A percentile compares a stretch with the other conserved stretches of the same genome.
Conservation (phyloP, 2,329 filamentous ascomycete species). For the Stagonosporopsis tanaceti region DNA sequence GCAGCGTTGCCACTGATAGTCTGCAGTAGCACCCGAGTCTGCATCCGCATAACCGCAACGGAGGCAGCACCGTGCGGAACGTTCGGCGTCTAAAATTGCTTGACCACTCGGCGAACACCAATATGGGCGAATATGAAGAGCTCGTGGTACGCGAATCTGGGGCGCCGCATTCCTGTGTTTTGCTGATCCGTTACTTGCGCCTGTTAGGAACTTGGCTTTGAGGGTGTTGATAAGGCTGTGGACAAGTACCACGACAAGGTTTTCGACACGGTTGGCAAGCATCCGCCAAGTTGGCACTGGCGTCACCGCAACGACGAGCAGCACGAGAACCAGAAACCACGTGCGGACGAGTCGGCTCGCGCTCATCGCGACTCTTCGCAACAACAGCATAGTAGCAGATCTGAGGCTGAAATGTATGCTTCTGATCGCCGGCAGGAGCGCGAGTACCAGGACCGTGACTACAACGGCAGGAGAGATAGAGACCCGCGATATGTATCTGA, state of each 20-base stretch:
- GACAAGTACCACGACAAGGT: slow-evolving; percentile 43
- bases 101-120: slow-evolving; percentile 8
- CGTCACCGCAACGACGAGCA: slow-evolving; percentile 19
- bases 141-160: slow-evolving; percentile 33
- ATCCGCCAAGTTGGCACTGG: slow-evolving; percentile 16
- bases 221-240: slow-evolving; percentile 41
- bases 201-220: slow-evolving; percentile 46
- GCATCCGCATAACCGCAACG: slow-evolving; percentile 19
- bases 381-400: slow-evolving; percentile 2
- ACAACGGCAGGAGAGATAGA: slow-evolving; percentile 20
- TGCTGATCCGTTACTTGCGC: slow-evolving; percentile 21
- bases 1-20: slow-evolving; percentile 1
- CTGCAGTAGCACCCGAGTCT: slow-evolving; percentile 8
- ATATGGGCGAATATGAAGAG: slow-evolving; percentile 39
- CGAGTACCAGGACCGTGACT: slow-evolving; percentile 18
- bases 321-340: slow-evolving; percentile 6
- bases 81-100: slow-evolving; percentile 20
- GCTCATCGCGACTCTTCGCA: background rate
- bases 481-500: slow-evolving; percentile 27
- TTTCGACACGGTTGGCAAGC: slow-evolving; percentile 30
- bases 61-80: slow-evolving; percentile 23
- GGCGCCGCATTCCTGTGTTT: slow-evolving; percentile 8
- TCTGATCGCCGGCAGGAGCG: slow-evolving; percentile 23
- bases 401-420: slow-evolving; percentile 30
- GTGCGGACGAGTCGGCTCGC: slow-evolving; percentile 1